Evolutionary conservation across 768 basidiomycete genomes (phyloP), one percentile per base, ranked within the genome.

Genomic region (Xerocomus spinulosus): DNA sequence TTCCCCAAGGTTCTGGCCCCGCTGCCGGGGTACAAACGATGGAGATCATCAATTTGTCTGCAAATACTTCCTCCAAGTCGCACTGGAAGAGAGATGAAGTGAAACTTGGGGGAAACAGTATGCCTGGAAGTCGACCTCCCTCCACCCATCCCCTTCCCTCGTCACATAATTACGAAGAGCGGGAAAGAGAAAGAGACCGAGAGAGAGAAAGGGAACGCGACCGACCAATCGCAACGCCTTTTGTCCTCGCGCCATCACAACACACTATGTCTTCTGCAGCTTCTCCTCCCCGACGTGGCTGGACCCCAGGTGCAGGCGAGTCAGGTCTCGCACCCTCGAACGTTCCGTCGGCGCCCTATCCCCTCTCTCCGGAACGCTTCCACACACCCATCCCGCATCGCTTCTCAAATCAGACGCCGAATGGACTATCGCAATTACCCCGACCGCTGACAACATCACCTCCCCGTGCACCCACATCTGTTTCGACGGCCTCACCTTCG

Each of bases 171-270:
- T 65, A 60, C 21, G 62, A 64, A 34, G 62, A 63, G 12, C 62
- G 62, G n/a, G 61, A 61, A 26, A 44, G 56, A 20, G 59, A 60
- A 3, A 26, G 58, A 13, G 57, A 55, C 8, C 44, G 58, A 18
- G 58, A 60, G 4, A 54, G 68, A 40, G 70, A 74, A 42, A 75
- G 77, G 35, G 77, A 76, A 14, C 70, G 73, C 30, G 81, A 82
- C 44, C 70, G 81, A 47, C 77, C 77, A 2, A 61, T 75, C 38
- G 71, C 79, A 6, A 76, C 73, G 33, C 76, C 80, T 3, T 82
- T 81, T 54, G 75, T 73, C 8, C 74, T 81, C 64, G 70, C 67
- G 7, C 73, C 78, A 5, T 71, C 75, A 25, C 73, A 76, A 44
- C 64, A 66, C 24, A 53, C 60, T 29, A 66, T 70, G 17, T 41